A percentile compares a stretch with the other conserved stretches of the same genome.
Conservation (phyloP, 2,329 filamentous ascomycete species). For the Hortaea werneckii region DNA sequence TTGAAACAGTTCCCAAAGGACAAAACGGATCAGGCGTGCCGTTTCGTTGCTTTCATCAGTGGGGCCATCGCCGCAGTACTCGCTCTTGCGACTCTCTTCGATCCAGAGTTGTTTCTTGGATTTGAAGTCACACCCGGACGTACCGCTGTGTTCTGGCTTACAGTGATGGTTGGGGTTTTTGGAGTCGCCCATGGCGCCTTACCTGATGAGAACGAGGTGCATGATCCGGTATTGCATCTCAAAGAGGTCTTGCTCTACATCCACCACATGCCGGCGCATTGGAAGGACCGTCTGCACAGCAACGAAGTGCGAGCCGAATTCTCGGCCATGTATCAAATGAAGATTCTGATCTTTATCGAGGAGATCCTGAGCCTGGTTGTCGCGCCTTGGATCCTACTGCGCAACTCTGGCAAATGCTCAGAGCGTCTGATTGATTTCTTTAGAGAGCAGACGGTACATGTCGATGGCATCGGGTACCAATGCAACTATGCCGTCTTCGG, state of each 20-base stretch:
- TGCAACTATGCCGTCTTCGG: conserved; percentile 97
- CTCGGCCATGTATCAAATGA: conserved; percentile 79
- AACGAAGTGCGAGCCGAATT: conserved; percentile 91
- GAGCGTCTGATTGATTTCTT: conserved; percentile 97
- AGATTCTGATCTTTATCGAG: conserved; percentile 82
- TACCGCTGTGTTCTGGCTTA: conserved; percentile 84
- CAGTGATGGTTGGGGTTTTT: conserved; percentile 73
- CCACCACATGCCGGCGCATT: conserved; percentile 81
- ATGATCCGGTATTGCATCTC: conserved; percentile 84
- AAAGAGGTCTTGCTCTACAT: conserved; percentile 85
- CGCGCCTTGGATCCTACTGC: conserved; percentile 79
- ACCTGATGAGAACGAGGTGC: conserved; percentile 74
- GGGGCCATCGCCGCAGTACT: conserved; percentile 81
- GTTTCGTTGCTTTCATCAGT: conserved; percentile 77
- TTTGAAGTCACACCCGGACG: conserved; percentile 87
- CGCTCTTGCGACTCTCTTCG: conserved; percentile 71
- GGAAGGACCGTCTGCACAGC: conserved; percentile 82
- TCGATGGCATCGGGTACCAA: conserved; percentile 89
- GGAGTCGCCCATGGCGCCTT: conserved; percentile 72
- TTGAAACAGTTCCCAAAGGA: conserved; percentile 94
- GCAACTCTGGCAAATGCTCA: conserved; percentile 75
- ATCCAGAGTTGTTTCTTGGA: conserved; percentile 79
- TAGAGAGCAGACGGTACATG: conserved; percentile 91
- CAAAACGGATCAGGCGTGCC: conserved; percentile 75
- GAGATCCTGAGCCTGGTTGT: conserved; percentile 88